Evolutionary conservation across 2,329 filamentous ascomycete species (phyloP).

Genomic region (Elsinoe necatrix): DNA sequence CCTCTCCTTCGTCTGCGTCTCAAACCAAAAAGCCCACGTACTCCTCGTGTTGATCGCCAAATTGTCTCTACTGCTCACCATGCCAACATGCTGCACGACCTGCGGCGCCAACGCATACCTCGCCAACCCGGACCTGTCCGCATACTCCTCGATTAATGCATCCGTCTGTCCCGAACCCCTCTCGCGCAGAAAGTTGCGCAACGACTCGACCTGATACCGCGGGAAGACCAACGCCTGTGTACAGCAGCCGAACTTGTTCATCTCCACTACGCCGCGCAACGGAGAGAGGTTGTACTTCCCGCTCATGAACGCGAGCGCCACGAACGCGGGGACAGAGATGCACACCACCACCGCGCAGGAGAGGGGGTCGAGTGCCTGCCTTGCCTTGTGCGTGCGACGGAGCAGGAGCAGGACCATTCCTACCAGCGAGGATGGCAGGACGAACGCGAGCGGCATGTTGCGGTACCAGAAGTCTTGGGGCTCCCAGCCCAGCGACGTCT

Average conservation of each 20-base stretch:
- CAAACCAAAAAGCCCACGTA: conserved; percentile 19
- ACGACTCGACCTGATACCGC: conserved; percentile 13
- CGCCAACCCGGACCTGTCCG: conserved; percentile 10
- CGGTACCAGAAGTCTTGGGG: conserved; percentile 14
- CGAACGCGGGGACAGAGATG: conserved; percentile 18
- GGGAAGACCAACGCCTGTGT: conserved; percentile 30
- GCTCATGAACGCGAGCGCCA: conserved; percentile 19
- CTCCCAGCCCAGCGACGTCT: conserved; percentile 26
- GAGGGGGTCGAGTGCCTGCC: conserved; percentile 13
- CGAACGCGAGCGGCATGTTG: conserved; percentile 20
- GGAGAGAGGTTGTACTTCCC: conserved; percentile 19
- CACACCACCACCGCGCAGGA: conserved; percentile 3
- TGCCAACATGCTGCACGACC: conserved; percentile 21
- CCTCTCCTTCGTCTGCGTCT: conserved; percentile 12
- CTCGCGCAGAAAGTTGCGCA: conserved; percentile 18
- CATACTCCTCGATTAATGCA: conserved; percentile 20
- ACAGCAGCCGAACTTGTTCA: conserved; percentile 27
- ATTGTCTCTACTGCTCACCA: conserved; percentile 19
- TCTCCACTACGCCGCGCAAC: conserved; percentile 15
- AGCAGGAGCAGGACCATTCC: conserved; percentile 7
- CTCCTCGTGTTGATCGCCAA: conserved; percentile 18
- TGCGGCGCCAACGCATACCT: conserved; percentile 19
- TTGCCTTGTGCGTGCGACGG: not conserved
- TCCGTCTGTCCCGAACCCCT: conserved; percentile 21
- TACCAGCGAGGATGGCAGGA: conserved; percentile 15